Evolutionary conservation across 1,284 basidiomycete genomes (phyloP), one percentile per base, ranked within the genome.

Genomic region (Ustilago sp.): DNA sequence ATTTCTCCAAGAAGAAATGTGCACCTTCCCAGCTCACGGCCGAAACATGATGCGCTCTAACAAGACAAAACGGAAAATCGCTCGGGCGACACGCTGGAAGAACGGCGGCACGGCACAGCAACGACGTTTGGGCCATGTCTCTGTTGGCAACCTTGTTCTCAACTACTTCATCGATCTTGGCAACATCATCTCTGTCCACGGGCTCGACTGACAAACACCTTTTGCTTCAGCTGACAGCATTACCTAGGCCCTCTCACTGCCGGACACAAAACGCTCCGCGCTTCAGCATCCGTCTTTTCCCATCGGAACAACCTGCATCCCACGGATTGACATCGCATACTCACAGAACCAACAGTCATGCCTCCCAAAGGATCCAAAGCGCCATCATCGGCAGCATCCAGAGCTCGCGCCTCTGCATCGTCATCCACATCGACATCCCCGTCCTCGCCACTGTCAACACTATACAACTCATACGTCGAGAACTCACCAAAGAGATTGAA

Each of bases 401-500:
- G 43, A 45, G 41, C 65, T 43, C 71, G 66, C 52, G 45, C 43
- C 36, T 68, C 71, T 19, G 35, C 54, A 15, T 11, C 59, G 48
- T 31, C 66, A 43, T 65, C 71, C 34, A 17, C 51, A 28, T 32
- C 68, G 5, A 41, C 71, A 17, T 64, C 62, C 19, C 56, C 64
- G 19, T 57, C 71, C 2, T 58, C 59, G 19, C 74, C 74, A 8
- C 8, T 76, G 23, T 62, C 74, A 34, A 73, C 74, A 57, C 89
- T 95, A 50, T 91, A 91, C 89, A 90, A 89, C 82, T 92, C 94
- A 39, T 97, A 98, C 88, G 87, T 88, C 81, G 89, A 90, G 31
- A 89, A 90, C 65, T 96, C 94, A 0, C 89, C 94, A 6, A 88
- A 92, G 74, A 90, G 93, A 34, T 91, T 98, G 81, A 97, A 98